Base-by-base conservation (phyloP, 352 stramenopile genomes). In the Pythium aquatile region DNA sequence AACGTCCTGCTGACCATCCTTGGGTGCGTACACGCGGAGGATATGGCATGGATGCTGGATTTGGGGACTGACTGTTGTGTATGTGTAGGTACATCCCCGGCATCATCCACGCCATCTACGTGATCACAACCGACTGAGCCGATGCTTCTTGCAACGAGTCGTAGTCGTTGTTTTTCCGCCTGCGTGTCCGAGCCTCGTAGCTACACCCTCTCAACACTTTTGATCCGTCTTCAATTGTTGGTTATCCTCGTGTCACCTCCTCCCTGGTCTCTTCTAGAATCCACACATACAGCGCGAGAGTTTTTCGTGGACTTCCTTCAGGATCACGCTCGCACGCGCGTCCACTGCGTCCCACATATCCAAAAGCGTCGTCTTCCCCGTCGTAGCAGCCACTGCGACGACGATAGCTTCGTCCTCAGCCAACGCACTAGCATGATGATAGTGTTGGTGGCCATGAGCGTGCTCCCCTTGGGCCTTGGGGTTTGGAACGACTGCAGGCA, bases 281-380 rank as follows among this genome's bases (percentile, higher is more conserved):
- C 80, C 79, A 49, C 83, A 91, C 33, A 86, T 71, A 46, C 83
- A 91, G 2, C 74, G 70, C 11, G 78, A 78, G 3, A 91, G 59
- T 44, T 87, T 87, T 20, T 70, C 61, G 52, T 83, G 79, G 6
- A 91, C 75, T 62, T 83, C 76, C 10, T 69, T 65, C 37, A 91
- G 40, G 39, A 88, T 85, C 46, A 49, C 56, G 13, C 77, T 70
- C 4, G 79, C 78, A 9, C 77, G 73, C 2, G 63, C 48, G 54
- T 81, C 72, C 7, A 91, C 58, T 17, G 80, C 73, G 13, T 58
- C 62, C 82, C 82, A 91, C 76, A 89, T 91, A 32, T 63, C 75
- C 26, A 82, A 44, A 9, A 88, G 49, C 2, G 76, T 85, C 6
- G 76, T 73, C 26, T 70, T 33, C 0, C 75, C 79, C 1, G 66